phyloP scores from a whole-genome alignment of 495 filamentous ascomycete genomes.

The Podospora tetraspora region DNA sequence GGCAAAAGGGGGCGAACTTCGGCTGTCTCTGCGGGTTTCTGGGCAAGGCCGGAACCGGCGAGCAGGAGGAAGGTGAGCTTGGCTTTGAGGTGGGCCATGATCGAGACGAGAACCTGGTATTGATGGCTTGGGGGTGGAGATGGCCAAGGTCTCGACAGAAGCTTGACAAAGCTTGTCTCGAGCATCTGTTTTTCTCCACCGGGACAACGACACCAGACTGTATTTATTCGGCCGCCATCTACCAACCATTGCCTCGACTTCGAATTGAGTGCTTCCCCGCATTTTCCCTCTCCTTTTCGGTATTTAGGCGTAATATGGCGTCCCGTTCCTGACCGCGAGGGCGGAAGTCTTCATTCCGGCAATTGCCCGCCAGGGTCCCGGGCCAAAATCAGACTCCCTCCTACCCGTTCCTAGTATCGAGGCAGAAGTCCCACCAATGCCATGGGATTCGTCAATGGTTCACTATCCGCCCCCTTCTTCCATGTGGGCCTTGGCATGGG shows the following conservation, averaged over 20 bases:
- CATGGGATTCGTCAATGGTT: not conserved
- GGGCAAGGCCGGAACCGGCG: not conserved
- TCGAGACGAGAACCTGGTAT: not conserved
- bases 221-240: not conserved
- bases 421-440: not conserved
- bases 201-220: not conserved
- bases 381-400: not conserved
- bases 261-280: conserved; percentile 4
- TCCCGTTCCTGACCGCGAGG: not conserved
- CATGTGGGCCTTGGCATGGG: not conserved
- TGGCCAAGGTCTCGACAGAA: conserved; percentile 1
- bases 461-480: not conserved
- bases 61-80: conserved; percentile 6
- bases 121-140: not conserved
- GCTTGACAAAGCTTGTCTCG: conserved; percentile 4
- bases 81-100: conserved; percentile 4
- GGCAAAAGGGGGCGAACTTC: conserved; percentile 49
- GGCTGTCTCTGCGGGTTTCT: conserved; percentile 5
- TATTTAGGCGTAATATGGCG: conserved; percentile 14
- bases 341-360: conserved; percentile 11
- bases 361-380: not conserved
- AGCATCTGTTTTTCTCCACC: not conserved
- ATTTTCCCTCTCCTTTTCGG: not conserved
- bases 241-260: not conserved
- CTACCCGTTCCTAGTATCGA: not conserved